These are phyloP conservation scores for Apiospora phragmitis DNA, from an alignment of 2,329 filamentous ascomycete genomes.

Conservation along the genomic window DNA sequence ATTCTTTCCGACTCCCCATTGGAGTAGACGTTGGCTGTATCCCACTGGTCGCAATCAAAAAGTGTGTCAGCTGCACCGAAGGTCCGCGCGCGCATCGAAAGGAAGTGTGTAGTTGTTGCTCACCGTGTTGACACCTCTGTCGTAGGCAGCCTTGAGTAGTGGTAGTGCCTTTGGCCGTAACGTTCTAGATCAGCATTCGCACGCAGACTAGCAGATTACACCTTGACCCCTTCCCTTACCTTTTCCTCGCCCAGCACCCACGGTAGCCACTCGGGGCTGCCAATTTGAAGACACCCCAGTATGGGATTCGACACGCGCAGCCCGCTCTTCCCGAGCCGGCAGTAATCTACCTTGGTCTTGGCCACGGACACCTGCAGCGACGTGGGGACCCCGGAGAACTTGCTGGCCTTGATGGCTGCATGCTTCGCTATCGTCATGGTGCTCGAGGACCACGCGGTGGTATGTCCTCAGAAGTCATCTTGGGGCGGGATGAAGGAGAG, in stretches of 20 bases:
- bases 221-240: background rate
- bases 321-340: background rate
- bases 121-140: background rate
- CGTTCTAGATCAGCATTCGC: background rate
- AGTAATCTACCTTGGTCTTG: background rate
- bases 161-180: background rate
- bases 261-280: background rate
- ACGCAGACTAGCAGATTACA: background rate
- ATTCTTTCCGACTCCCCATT: background rate
- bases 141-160: background rate
- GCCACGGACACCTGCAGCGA: background rate
- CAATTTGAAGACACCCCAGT: background rate
- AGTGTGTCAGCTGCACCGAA: background rate
- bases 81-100: background rate
- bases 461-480: too few species aligned
- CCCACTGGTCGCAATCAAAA: background rate
- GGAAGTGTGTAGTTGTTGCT: background rate
- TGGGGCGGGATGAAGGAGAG: too few species aligned
- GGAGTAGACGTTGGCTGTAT: background rate
- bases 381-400: background rate
- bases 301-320: background rate
- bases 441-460: background rate
- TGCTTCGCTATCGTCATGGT: background rate
- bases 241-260: background rate
- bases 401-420: background rate